These are phyloP conservation scores for Pseudogymnoascus sp. DNA, from an alignment of 2,329 filamentous ascomycete species.

Conservation along the genomic window DNA sequence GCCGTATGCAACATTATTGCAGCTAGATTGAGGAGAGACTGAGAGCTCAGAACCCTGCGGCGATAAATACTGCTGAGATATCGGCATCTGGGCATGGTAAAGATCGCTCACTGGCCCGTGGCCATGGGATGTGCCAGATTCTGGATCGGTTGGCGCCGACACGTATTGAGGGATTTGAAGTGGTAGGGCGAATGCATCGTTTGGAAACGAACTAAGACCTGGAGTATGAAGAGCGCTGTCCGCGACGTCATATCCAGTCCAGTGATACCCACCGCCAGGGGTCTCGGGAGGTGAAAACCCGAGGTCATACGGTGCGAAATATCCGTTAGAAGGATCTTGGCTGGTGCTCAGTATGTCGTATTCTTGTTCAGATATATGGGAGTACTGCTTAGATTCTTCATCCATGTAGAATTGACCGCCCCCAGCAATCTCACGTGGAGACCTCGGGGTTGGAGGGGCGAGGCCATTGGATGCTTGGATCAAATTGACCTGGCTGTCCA, in stretches of 20 bases:
- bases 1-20: background rate
- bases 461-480: background rate
- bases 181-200: background rate
- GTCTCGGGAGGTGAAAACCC: slow-evolving; percentile 12
- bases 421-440: background rate
- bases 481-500: slow-evolving; percentile 8
- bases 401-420: background rate
- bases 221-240: slow-evolving; percentile 12
- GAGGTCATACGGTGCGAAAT: background rate
- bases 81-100: slow-evolving; percentile 2
- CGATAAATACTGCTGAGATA: background rate
- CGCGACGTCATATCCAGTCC: slow-evolving; percentile 7
- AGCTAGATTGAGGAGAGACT: background rate
- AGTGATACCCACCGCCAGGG: background rate
- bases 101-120: background rate
- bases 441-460: slow-evolving; percentile 11
- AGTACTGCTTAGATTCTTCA: background rate
- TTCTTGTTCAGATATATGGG: background rate
- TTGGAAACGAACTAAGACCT: slow-evolving; percentile 3
- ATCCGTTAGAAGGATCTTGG: background rate
- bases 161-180: slow-evolving; percentile 9
- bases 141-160: slow-evolving; percentile 3
- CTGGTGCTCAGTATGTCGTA: background rate
- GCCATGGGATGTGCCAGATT: background rate
- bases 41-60: background rate